Evolutionary conservation across 345 rosid species (phyloP).

Genomic region (Dipteronia dyeriana): DNA sequence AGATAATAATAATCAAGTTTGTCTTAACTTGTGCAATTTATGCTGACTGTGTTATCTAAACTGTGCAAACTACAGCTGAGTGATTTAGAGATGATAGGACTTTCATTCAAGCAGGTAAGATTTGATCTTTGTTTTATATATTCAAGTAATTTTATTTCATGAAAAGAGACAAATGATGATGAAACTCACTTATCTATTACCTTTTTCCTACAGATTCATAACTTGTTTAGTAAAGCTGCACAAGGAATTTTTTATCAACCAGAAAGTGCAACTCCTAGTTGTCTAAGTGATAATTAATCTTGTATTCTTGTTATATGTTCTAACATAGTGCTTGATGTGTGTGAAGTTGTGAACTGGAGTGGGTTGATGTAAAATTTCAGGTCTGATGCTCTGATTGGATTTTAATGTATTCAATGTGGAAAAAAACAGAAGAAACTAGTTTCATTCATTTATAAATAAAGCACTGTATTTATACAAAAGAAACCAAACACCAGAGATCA

Average conservation of each 20-base stretch:
- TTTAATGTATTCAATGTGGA: not conserved
- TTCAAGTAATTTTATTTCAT: not conserved
- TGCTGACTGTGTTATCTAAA: not conserved
- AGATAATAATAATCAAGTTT: not conserved
- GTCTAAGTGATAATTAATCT: not conserved
- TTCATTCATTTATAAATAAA: not conserved
- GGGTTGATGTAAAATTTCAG: not conserved
- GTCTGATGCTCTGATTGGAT: not conserved
- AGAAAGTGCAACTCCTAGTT: conserved; percentile 16
- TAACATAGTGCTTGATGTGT: not conserved
- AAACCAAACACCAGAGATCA: not conserved
- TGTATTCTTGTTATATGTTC: not conserved
- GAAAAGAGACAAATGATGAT: not conserved
- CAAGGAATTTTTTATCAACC: conserved; percentile 50
- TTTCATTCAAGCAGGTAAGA: conserved; percentile 72
- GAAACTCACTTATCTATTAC: not conserved
- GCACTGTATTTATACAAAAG: not conserved
- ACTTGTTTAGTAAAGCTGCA: conserved; percentile 62
- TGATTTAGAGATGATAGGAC: conserved; percentile 82
- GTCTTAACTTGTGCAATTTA: not conserved
- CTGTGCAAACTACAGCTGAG: conserved; percentile 44
- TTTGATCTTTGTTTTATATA: not conserved
- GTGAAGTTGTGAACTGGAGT: not conserved
- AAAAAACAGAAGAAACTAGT: not conserved
- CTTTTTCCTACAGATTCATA: conserved; percentile 43